These are phyloP conservation scores for Ustilago esculenta DNA, from an alignment of 1,284 basidiomycete genomes.

Conservation along the genomic window DNA sequence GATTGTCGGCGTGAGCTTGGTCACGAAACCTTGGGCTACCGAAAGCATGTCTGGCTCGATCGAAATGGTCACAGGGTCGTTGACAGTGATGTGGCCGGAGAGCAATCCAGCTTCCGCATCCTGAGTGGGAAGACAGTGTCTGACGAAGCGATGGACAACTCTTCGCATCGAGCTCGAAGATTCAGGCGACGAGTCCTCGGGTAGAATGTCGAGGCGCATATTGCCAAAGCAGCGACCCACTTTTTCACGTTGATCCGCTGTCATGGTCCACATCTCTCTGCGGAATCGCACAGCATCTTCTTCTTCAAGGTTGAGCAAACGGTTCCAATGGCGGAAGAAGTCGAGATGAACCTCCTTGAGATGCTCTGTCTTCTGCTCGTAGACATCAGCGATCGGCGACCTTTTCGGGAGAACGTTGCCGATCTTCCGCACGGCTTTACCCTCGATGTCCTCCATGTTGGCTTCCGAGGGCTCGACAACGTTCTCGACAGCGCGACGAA, in stretches of 20 bases:
- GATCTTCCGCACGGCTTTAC: not conserved
- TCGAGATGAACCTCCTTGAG: constrained; percentile 75
- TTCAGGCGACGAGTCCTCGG: not conserved
- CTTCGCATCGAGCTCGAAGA: constrained; percentile 61
- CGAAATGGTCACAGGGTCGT: constrained; percentile 83
- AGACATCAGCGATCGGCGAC: constrained; percentile 79
- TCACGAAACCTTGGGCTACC: constrained; percentile 83
- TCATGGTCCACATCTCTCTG: constrained; percentile 93
- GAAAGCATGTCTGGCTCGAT: constrained; percentile 85
- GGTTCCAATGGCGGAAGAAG: constrained; percentile 93
- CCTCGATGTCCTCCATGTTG: constrained; percentile 7
- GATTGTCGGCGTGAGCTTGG: constrained; percentile 75
- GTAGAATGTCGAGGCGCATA: constrained; percentile 56
- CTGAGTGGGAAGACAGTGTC: constrained; percentile 53
- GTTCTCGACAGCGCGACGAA: constrained; percentile 74
- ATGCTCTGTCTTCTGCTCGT: constrained; percentile 81
- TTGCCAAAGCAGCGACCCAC: constrained; percentile 68
- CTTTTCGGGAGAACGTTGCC: constrained; percentile 21
- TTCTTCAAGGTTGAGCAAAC: constrained; percentile 86
- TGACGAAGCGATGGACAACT: constrained; percentile 76
- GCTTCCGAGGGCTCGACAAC: constrained; percentile 36
- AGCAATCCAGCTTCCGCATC: constrained; percentile 71
- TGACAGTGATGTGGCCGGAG: constrained; percentile 79
- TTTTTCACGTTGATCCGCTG: constrained; percentile 79
- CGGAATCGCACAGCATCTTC: constrained; percentile 82